Evolutionary conservation across 1,284 basidiomycete genomes (phyloP).

Genomic region (Ceratobasidium sp.): DNA sequence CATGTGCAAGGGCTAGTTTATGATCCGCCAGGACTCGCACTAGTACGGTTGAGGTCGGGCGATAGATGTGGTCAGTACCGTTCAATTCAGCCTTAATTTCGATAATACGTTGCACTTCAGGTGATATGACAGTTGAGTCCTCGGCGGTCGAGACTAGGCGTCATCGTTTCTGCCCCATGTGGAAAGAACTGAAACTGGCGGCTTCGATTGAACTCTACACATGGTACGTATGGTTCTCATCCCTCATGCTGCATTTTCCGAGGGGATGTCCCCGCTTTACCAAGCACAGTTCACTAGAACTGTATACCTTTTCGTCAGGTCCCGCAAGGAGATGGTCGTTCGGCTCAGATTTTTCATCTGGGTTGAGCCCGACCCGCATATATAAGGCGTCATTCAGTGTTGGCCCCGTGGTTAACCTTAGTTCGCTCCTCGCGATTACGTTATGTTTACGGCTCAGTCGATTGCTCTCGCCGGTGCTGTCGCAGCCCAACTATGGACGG

Average conservation of each 20-base stretch:
- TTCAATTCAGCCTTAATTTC: not conserved
- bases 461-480: constrained; percentile 29
- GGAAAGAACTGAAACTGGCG: not conserved
- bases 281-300: constrained; percentile 1
- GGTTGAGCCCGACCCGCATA: not conserved
- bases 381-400: constrained; percentile 7
- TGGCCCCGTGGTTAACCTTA: not conserved
- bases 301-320: too few relatives aligned
- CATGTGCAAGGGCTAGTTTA: not conserved
- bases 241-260: not conserved
- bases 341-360: not conserved
- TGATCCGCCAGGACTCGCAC: not conserved
- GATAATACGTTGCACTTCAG: not conserved
- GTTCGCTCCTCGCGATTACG: not conserved
- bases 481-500: constrained; percentile 16
- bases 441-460: constrained; percentile 16
- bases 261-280: not conserved
- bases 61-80: too few relatives aligned
- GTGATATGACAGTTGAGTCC: not conserved
- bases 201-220: constrained; percentile 4
- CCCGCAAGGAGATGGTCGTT: not conserved
- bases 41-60: too few relatives aligned
- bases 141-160: not conserved
- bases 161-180: not conserved
- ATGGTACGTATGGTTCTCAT: constrained; percentile 28